These are phyloP conservation scores for Ceratobasidium papillatum DNA, from an alignment of 1,284 basidiomycete species.

Conservation along the genomic window DNA sequence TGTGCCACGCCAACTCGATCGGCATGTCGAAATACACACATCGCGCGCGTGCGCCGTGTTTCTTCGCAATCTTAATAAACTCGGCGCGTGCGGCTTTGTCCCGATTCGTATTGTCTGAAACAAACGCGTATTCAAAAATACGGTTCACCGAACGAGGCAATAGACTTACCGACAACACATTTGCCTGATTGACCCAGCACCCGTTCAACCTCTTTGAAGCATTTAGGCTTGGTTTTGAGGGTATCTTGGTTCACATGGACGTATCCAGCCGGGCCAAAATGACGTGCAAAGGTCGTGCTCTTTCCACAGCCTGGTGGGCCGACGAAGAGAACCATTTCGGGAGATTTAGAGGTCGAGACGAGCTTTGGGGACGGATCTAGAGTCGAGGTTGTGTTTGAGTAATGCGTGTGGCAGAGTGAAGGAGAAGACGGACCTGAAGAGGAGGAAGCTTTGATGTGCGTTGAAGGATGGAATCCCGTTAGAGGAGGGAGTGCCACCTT, in stretches of 20 bases:
- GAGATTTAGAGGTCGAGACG: constrained; percentile 49
- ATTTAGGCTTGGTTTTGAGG: constrained; percentile 76
- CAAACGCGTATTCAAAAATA: constrained; percentile 1
- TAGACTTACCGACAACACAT: constrained; percentile 77
- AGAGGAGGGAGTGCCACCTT: constrained; percentile 58
- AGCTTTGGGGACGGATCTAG: constrained; percentile 70
- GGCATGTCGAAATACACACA: constrained; percentile 70
- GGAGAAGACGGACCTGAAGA: constrained; percentile 27
- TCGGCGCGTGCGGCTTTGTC: constrained; percentile 70
- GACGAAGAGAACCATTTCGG: constrained; percentile 81
- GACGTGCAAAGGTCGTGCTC: constrained; percentile 74
- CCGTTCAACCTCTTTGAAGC: constrained; percentile 70
- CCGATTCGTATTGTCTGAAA: constrained; percentile 86
- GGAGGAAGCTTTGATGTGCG: constrained; percentile 24
- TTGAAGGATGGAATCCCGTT: constrained; percentile 61
- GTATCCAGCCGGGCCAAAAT: constrained; percentile 78
- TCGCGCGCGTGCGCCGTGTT: constrained; percentile 65
- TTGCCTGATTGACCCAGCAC: constrained; percentile 65
- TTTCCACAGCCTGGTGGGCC: constrained; percentile 91
- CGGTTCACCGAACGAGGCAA: not conserved
- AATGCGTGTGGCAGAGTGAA: not conserved
- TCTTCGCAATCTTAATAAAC: constrained; percentile 74
- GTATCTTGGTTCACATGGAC: constrained; percentile 88
- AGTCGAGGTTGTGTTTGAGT: constrained; percentile 33
- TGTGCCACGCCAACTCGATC: constrained; percentile 84